A percentile compares a stretch with the other conserved stretches of the same genome.
Conservation (phyloP, 2,329 filamentous ascomycete genomes). For the Metarhizium sp. region DNA sequence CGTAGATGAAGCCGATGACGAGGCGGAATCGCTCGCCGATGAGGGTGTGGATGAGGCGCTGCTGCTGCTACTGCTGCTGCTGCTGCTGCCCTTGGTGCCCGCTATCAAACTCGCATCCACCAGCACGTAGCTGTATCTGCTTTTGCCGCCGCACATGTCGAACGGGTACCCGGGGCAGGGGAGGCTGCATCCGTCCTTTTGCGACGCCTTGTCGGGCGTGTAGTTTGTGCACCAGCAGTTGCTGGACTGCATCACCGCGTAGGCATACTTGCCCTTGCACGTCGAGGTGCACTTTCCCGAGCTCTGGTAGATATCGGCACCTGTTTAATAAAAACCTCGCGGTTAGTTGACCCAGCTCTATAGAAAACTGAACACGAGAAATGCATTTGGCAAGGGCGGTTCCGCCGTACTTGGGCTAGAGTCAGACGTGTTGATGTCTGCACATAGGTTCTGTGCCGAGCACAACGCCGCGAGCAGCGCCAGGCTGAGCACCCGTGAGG, state of each 20-base stretch:
- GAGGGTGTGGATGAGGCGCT: not conserved
- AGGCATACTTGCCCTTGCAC: slow-evolving; percentile 1
- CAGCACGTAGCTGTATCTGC: slow-evolving; percentile 3
- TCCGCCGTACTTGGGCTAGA: not conserved
- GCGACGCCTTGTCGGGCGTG: not conserved
- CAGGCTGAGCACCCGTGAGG: not conserved
- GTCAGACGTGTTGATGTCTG: slow-evolving; percentile 1
- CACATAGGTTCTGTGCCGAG: not conserved
- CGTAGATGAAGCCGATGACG: not conserved
- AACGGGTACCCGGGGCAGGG: slow-evolving; percentile 5
- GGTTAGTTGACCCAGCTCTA: too few species aligned
- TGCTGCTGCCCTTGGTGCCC: not conserved
- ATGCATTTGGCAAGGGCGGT: too few species aligned
- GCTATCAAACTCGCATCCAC: not conserved
- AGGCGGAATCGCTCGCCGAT: not conserved
- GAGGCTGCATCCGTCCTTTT: not conserved
- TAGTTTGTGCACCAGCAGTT: slow-evolving; percentile 6
- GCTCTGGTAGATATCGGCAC: slow-evolving; percentile 2
- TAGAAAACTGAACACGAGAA: too few species aligned
- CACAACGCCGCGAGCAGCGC: not conserved
- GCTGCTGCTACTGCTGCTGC: too few species aligned
- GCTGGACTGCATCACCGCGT: slow-evolving; percentile 1
- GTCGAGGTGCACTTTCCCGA: slow-evolving; percentile 1
- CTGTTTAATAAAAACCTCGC: not conserved
- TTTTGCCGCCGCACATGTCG: slow-evolving; percentile 2